These are phyloP conservation scores for Globisporangium solare DNA, from an alignment of 352 stramenopile genomes.

Conservation along the genomic window DNA sequence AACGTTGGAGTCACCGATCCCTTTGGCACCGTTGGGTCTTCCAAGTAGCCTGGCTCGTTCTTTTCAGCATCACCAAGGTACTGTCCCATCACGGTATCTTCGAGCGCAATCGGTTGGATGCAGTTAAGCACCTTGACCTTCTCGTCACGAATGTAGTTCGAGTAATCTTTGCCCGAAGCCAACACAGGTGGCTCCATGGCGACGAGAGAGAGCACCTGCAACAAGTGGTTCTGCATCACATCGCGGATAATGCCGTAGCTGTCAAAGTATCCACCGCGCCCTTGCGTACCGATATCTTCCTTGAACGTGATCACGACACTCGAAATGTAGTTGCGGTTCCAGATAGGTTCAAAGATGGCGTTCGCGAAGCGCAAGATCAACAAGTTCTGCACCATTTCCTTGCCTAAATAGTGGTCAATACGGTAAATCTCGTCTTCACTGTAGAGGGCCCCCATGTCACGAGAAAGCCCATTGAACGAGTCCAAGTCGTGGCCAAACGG, in stretches of 20 bases:
- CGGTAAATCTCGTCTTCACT: constrained; percentile 92
- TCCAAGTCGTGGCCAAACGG: constrained; percentile 96
- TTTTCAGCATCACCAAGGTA: constrained; percentile 87
- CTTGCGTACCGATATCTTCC: constrained; percentile 96
- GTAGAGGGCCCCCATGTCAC: constrained; percentile 82
- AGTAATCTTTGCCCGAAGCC: constrained; percentile 83
- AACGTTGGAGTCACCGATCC: constrained; percentile 93
- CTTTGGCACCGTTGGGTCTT: constrained; percentile 94
- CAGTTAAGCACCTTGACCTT: constrained; percentile 98
- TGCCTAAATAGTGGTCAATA: constrained; percentile 97
- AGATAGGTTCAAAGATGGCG: constrained; percentile 95
- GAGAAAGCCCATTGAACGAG: constrained; percentile 89
- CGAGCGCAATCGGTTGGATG: constrained; percentile 90
- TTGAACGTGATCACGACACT: constrained; percentile 97
- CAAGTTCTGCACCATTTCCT: constrained; percentile 99
- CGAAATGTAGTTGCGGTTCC: constrained; percentile 95
- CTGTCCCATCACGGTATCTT: constrained; percentile 97
- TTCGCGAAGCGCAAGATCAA: constrained; percentile 96
- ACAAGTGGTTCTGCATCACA: constrained; percentile 98
- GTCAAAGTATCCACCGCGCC: constrained; percentile 96
- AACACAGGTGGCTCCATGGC: constrained; percentile 93
- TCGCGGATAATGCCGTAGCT: constrained; percentile 98
- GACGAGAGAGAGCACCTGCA: constrained; percentile 97
- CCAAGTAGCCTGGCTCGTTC: constrained; percentile 90
- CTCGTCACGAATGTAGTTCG: constrained; percentile 94